phyloP scores from a whole-genome alignment of 169 alveolate species.

The Cytauxzoon felis region DNA sequence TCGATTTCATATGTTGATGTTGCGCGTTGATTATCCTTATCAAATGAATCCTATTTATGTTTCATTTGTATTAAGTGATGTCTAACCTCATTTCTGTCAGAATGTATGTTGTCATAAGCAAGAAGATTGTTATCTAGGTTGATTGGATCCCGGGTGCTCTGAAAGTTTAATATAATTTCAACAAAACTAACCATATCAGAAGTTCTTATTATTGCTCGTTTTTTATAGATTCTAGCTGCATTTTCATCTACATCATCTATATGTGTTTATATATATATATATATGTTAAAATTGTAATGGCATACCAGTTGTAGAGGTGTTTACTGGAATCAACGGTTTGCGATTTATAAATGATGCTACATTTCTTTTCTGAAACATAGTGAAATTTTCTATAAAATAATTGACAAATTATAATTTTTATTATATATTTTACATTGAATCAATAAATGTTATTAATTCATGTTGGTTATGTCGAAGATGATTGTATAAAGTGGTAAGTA shows the following conservation, averaged over 20 bases:
- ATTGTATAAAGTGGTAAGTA: too few relatives aligned
- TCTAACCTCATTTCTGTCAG: too few relatives aligned
- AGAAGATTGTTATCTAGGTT: too few relatives aligned
- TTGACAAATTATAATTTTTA: not conserved
- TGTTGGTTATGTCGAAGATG: too few relatives aligned
- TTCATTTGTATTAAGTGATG: too few relatives aligned
- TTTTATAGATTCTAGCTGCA: not conserved
- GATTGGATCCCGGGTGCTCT: too few relatives aligned
- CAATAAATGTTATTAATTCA: too few relatives aligned
- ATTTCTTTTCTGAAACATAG: constrained; percentile 49
- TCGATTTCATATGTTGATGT: constrained; percentile 73
- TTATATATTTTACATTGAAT: too few relatives aligned
- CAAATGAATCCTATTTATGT: not conserved
- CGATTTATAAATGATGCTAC: constrained; percentile 31
- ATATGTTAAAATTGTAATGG: not conserved
- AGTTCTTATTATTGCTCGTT: constrained; percentile 8
- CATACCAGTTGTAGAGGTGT: not conserved
- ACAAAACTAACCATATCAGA: not conserved
- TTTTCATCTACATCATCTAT: constrained; percentile 10
- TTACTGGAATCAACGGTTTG: constrained; percentile 17
- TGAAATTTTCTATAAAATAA: not conserved
- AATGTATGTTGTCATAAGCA: too few relatives aligned
- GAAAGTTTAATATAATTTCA: too few relatives aligned
- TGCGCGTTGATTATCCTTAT: constrained; percentile 42
- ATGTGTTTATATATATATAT: not conserved